Evolutionary conservation across 78 protist species (phyloP).

Genomic region (Dictyostelium discoideum): DNA sequence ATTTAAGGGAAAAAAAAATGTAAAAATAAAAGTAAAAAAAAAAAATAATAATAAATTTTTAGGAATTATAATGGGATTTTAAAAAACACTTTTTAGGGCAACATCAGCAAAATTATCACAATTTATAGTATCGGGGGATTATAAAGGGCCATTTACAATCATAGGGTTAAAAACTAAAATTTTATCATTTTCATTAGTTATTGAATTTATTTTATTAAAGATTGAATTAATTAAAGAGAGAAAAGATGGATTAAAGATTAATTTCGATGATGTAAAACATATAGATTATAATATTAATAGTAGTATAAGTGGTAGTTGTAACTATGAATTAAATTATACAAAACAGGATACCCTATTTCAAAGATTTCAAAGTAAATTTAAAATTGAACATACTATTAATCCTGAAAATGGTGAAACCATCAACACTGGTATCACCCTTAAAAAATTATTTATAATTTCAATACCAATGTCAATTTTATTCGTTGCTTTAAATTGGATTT

Average conservation of each 20-base stretch:
- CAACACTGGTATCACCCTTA: background rate
- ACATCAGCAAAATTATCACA: background rate
- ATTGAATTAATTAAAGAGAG: background rate
- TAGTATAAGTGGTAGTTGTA: background rate
- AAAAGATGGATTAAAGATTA: background rate
- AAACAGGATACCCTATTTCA: background rate
- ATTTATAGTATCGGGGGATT: background rate
- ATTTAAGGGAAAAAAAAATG: background rate
- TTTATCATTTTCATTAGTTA: background rate
- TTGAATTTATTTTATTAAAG: background rate
- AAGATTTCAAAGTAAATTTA: background rate
- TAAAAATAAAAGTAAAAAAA: background rate
- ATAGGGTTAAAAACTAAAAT: background rate
- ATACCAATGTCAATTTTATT: conserved; percentile 36
- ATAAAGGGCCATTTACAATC: background rate
- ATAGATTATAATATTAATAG: background rate
- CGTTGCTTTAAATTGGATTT: conserved; percentile 39
- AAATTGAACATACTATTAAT: background rate
- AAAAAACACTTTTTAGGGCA: background rate
- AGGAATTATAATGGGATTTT: background rate
- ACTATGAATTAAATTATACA: background rate
- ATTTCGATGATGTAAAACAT: background rate
- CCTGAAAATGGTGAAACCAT: background rate
- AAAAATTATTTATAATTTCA: background rate
- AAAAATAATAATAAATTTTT: background rate